Evolutionary conservation across 345 rosid species (phyloP), one percentile per base, ranked within the genome.

Genomic region (Toxicodendron radicans): DNA sequence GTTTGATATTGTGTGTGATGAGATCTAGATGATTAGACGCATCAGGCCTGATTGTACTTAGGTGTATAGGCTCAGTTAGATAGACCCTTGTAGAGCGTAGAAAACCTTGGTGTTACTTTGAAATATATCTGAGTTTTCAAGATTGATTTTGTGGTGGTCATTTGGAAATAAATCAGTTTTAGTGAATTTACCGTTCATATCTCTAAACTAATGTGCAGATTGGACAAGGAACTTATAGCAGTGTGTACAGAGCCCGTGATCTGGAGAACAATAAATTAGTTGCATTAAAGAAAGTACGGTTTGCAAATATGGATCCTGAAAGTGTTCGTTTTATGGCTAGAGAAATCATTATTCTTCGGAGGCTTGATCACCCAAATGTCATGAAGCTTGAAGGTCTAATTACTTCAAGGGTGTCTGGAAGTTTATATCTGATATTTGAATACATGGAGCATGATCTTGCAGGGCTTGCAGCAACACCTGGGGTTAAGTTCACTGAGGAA

Each of bases 301-400:
- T 87, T 75, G 86, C 91, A 72, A 87, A 82, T 63, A 87, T 84
- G 89, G 91, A 87, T 73, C 91, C 89, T 2, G 91, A 85, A 76
- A 87, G 91, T 58, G 91, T 87, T 66, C 87, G 87, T 14, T 87
- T 87, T 71, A 87, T 87, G 91, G 91, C 91, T 4, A 85, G 91
- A 83, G 91, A 87, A 81, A 85, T 87, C 70, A 68, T 80, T 45
- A 81, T 87, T 57, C 64, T 87, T 66, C 79, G 91, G 6, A 85
- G 82, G 72, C 87, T 87, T 52, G 86, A 87, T 75, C 91, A 87
- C 75, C 86, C 86, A 21, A 87, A 87, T 77, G 82, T 87, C 51
- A 87, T 87, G 89, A 87, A 87, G 77, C 87, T 87, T 43, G 91
- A 85, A 62, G 89, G 89, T 66, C 67, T 87, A 48, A 87, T 87